Percentiles rank a stretch among this genome's conserved stretches.
Evolutionary conservation across 257 asterid genomes (phyloP).

Genomic region (Gentiana macrophylla): DNA sequence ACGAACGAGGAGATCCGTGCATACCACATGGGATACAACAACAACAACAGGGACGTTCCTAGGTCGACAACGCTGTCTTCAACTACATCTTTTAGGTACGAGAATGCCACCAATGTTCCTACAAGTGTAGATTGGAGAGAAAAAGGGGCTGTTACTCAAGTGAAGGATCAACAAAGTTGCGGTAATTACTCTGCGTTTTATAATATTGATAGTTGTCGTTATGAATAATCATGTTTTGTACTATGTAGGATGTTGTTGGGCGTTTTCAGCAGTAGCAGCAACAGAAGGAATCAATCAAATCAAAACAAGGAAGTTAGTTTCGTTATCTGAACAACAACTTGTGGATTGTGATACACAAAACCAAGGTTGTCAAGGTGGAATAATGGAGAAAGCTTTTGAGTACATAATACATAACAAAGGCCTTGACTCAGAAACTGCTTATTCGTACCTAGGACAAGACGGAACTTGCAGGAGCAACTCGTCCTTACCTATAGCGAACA

Average conservation of each 20-base stretch:
- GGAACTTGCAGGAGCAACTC: slow-evolving; percentile 17
- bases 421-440: slow-evolving; percentile 28
- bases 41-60: neutral
- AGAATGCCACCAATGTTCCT: neutral
- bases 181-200: neutral
- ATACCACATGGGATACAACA: neutral
- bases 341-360: slow-evolving; percentile 45
- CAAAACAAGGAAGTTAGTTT: slow-evolving; percentile 42
- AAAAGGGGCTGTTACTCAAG: neutral
- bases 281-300: slow-evolving; percentile 57
- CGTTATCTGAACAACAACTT: slow-evolving; percentile 59
- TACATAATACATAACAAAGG: slow-evolving; percentile 39
- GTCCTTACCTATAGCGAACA: slow-evolving; percentile 24
- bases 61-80: neutral
- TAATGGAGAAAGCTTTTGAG: slow-evolving; percentile 37
- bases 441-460: slow-evolving; percentile 37
- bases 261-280: slow-evolving; percentile 63
- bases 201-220: too few relatives aligned
- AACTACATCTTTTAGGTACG: neutral
- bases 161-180: neutral
- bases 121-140: neutral
- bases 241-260: slow-evolving; percentile 68
- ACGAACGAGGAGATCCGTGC: neutral
- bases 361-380: slow-evolving; percentile 54
- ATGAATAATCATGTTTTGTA: neutral